Evolutionary conservation across 306 rosid genomes (phyloP).

Genomic region (Styphnolobium japonicum): DNA sequence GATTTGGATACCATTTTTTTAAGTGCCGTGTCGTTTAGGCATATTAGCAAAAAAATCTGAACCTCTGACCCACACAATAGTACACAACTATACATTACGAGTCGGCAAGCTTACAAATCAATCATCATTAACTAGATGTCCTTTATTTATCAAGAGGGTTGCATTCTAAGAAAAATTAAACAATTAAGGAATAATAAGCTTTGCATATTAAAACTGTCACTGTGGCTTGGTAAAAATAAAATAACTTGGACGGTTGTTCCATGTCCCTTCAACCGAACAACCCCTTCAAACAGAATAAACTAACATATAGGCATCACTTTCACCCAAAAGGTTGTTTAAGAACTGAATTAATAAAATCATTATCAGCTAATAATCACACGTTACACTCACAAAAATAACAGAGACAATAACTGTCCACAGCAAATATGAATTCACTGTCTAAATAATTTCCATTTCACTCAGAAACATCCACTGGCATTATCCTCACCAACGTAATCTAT

Average conservation of each 20-base stretch:
- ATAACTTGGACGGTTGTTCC: constrained; percentile 21
- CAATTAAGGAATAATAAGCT: no score
- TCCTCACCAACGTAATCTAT: constrained; percentile 30
- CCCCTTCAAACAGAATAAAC: constrained; percentile 17
- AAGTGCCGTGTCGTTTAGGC: constrained; percentile 10
- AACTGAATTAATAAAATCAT: background rate
- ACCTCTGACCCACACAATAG: background rate
- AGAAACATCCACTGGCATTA: background rate
- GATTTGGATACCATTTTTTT: background rate
- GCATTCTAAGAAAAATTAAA: background rate
- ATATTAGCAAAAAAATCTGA: background rate
- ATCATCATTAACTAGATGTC: background rate
- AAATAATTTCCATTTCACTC: background rate
- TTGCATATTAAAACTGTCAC: constrained; percentile 36
- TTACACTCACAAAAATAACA: background rate
- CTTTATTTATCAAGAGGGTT: background rate
- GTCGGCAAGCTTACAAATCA: constrained; percentile 23
- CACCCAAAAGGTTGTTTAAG: constrained; percentile 22
- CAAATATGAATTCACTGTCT: background rate
- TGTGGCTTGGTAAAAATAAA: constrained; percentile 33
- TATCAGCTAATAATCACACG: background rate
- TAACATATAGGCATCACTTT: constrained; percentile 22
- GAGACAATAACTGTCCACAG: background rate
- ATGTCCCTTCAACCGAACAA: background rate
- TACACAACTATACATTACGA: constrained; percentile 10